Base-by-base conservation (phyloP, 495 filamentous ascomycete species). In the Penicillium arizonense region DNA sequence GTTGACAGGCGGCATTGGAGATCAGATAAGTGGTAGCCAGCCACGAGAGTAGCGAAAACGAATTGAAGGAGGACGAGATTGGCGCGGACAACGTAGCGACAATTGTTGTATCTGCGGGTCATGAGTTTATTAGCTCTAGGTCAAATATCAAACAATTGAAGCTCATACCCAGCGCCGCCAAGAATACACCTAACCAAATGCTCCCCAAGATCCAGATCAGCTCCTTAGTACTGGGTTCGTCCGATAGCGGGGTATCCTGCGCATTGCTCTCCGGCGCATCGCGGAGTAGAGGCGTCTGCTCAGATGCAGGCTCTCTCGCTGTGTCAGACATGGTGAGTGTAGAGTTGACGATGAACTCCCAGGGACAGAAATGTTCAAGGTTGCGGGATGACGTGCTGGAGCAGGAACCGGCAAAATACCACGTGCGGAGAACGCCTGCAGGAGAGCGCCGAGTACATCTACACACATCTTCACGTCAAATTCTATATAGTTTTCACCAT, bases 21-120 rank as follows among this genome's bases (percentile, higher is more conserved):
- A 97, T 92, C 26, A 96, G 81, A 67, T 96, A 97, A 21, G 89
- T 84, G 3, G 88, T 88, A 3, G 91, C 93, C 11, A 97, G 83
- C 92, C 92, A 97, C 5, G 91, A 93, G 38, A 96, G 75, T 23
- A 94, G 72, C n/a, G 83, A 85, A 38, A 96, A 78, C 1, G 90
- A 95, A 43, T 85, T 77, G 69, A 97, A 96, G 14, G 88, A 87
- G 50, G 83, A 87, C 13, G 90, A 89, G 49, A 97, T 96, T 10
- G 92, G 89, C 3, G 83, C 90, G 4, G 88, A 84, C 4, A 96
- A 78, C 0, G 92, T 96, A 3, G 91, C 90, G 40, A 96, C 87
- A 55, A 96, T 87, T 12, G 88, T 93, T 4, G 81, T 78, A 67
- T 96, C 91, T 79, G 52, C 2, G 7, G 7, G 18, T 39, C 4